Conservation (phyloP, 2,329 filamentous ascomycete species). For the Whalleya microplaca region DNA sequence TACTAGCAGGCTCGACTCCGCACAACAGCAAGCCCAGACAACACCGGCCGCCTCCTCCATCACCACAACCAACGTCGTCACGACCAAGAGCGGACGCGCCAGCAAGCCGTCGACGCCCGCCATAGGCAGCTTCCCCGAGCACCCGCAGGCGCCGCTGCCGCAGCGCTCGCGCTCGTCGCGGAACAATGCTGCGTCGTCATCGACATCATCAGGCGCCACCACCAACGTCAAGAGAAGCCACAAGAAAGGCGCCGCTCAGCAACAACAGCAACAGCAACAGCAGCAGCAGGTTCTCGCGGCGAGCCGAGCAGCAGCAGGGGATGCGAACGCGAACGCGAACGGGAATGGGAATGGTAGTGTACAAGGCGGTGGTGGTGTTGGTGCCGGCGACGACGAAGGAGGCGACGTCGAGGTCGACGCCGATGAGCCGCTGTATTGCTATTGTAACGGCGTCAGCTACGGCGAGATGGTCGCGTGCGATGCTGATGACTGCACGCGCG, state of each 20-base stretch:
- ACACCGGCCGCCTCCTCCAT: no score
- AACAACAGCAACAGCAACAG: no score
- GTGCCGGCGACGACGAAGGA: conserved; percentile 71
- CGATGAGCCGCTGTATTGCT: conserved; percentile 77
- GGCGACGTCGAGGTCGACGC: conserved; percentile 67
- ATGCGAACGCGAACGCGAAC: conserved; percentile 43
- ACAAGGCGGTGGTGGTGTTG: conserved; percentile 57
- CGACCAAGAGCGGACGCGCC: conserved; percentile 66
- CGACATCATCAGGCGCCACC: conserved; percentile 28
- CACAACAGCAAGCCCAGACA: conserved; percentile 44
- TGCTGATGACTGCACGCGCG: conserved; percentile 69
- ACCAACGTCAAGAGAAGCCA: conserved; percentile 56
- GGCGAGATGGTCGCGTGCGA: conserved; percentile 87
- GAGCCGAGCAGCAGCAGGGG: conserved; percentile 48
- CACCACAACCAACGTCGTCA: conserved; percentile 48
- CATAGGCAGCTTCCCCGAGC: conserved; percentile 62
- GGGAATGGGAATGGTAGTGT: conserved; percentile 48
- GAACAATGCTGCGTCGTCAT: no score
- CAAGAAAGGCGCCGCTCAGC: conserved; percentile 62
- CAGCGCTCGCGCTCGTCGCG: conserved; percentile 57
- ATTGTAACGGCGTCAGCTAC: conserved; percentile 79
- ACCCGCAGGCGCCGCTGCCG: no score
- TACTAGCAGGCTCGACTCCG: conserved; percentile 46
- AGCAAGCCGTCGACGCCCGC: conserved; percentile 70
- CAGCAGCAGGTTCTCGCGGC: conserved; percentile 34